Percentiles rank a stretch among this genome's conserved stretches.
These are phyloP conservation scores for Cenococcum geophilum DNA, from an alignment of 495 filamentous ascomycete species.

Conservation along the genomic window DNA sequence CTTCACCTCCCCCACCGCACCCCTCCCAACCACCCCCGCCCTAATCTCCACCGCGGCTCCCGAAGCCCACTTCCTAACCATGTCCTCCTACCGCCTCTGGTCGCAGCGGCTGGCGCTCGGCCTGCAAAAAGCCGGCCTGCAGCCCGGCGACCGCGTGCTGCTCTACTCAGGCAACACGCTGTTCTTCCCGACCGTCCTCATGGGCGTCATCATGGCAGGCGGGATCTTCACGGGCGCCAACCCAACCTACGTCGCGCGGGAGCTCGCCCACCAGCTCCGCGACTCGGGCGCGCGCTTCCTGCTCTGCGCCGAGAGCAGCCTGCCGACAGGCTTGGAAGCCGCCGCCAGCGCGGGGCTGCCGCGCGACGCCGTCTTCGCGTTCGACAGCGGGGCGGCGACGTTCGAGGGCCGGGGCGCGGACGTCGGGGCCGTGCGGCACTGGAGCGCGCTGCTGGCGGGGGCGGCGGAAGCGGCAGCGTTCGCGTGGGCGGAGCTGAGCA, in stretches of 20 bases:
- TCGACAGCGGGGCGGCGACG: slow-evolving; percentile 35
- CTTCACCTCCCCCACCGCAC: slow-evolving; percentile 44
- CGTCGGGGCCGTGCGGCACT: slow-evolving; percentile 29
- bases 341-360: slow-evolving; percentile 27
- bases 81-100: slow-evolving; percentile 59
- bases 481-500: slow-evolving; percentile 31
- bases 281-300: slow-evolving; percentile 63
- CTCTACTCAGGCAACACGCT: slow-evolving; percentile 45
- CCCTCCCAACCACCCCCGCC: slow-evolving; percentile 42
- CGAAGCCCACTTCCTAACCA: slow-evolving; percentile 51
- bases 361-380: slow-evolving; percentile 32
- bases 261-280: slow-evolving; percentile 67
- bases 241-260: slow-evolving; percentile 62
- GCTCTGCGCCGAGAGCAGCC: slow-evolving; percentile 31
- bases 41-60: slow-evolving; percentile 54
- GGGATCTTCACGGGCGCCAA: slow-evolving; percentile 77
- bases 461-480: slow-evolving; percentile 25
- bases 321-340: slow-evolving; percentile 35
- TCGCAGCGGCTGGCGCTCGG: slow-evolving; percentile 67
- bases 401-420: slow-evolving; percentile 27
- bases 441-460: slow-evolving; percentile 34
- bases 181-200: slow-evolving; percentile 65
- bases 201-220: slow-evolving; percentile 70
- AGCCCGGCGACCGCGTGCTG: slow-evolving; percentile 65
- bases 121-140: slow-evolving; percentile 57